Base-by-base conservation (phyloP, 495 filamentous ascomycete genomes). In the Oleoguttula mirabilis region DNA sequence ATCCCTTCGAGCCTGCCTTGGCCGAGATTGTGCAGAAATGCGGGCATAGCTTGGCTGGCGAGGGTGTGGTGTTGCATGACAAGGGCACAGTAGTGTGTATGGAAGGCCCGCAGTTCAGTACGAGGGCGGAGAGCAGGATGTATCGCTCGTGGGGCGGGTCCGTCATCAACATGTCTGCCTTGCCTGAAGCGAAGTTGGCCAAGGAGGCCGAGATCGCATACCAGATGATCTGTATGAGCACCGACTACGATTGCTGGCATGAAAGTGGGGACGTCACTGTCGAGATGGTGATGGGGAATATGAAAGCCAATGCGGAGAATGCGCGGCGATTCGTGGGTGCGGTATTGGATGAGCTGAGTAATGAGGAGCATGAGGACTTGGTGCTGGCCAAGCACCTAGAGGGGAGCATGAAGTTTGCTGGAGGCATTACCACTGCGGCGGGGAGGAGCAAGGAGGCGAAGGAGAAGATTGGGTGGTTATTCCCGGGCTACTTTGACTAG, bases 171-270 rank as follows among this genome's bases (percentile, higher is more conserved):
- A 99, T 99, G 90, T 88, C 82, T 39, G 77, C 80, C 17, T 71
- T 96, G n/a, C 90, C 90, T 19, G 90, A 99, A 67, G 80, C 88
- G 23, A 96, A 96, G 68, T 76, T 99, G 10, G 90, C 90, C 21
- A 73, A 82, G 23, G 90, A 99, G 68, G 92, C 92, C 3, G 92
- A 99, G 67, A 80, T 99, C 50, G 82, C 80, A 12, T 95, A 94
- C 57, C 84, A 88, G 66, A 88, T 95, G 75, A 88, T 99, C 52
- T 95, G 88, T 70, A 99, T 99, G 92, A 79, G 82, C 21, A 99
- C 90, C 17, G 90, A 99, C 65, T 99, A 99, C 55, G 92, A 99
- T 63, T 94, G 88, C 73, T 96, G 90, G 90, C 82, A 83, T 58
- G 31, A 39, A 7, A 62, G 64, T 41, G 76, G 74, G 42, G 65